Evolutionary conservation across 176 grass and related monocot species (phyloP).

Genomic region (Oryza brachyantha): DNA sequence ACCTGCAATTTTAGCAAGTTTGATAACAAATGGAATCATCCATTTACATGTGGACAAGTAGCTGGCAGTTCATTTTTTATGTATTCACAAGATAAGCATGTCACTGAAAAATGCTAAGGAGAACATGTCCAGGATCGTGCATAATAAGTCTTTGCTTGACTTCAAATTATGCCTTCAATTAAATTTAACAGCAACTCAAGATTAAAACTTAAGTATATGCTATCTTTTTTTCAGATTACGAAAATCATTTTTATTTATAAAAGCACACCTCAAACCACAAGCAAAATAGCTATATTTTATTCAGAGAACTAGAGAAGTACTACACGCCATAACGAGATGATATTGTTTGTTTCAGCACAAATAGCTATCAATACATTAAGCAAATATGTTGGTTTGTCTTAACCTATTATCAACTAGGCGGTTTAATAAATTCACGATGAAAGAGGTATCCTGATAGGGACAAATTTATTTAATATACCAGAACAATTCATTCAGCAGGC

Average conservation of each 20-base stretch:
- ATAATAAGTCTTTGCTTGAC: not conserved
- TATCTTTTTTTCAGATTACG: not conserved
- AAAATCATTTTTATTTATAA: not conserved
- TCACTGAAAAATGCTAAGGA: not conserved
- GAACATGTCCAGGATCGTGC: not conserved
- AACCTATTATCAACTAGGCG: not conserved
- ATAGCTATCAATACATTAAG: not conserved
- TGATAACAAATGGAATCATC: constrained; percentile 7
- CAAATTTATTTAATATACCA: not conserved
- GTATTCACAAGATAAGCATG: not conserved
- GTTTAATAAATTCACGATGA: not conserved
- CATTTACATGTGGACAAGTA: not conserved
- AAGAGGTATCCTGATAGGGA: not conserved
- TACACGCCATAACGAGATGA: not conserved
- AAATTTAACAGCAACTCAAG: not conserved
- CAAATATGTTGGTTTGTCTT: not conserved
- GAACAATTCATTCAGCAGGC: not conserved
- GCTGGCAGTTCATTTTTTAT: constrained; percentile 6
- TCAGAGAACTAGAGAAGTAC: not conserved
- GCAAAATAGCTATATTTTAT: not conserved
- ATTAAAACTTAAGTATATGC: not conserved
- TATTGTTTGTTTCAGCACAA: not conserved
- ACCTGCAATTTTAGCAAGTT: constrained; percentile 56
- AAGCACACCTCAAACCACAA: not conserved
- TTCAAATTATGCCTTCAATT: not conserved